Evolutionary conservation across 441 rosid genomes (phyloP), one percentile per base, ranked within the genome.

Genomic region (Macaranga tanarius): DNA sequence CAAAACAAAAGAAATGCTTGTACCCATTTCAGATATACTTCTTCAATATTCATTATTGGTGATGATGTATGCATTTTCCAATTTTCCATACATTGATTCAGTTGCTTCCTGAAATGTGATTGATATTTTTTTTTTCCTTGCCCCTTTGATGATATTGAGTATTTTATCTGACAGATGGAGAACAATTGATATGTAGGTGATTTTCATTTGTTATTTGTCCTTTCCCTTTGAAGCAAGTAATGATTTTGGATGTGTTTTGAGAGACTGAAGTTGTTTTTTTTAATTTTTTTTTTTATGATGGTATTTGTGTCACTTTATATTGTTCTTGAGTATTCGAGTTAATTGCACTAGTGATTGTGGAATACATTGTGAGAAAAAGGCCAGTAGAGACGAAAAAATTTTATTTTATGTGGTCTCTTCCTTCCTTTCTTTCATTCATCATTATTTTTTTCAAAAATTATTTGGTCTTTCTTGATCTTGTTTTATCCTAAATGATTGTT

Each of bases 61-160:
- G 79, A 74, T 71, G 73, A 50, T 67, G 78, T 79, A 64, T 76
- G 80, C 55, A 73, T 73, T 74, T 50, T 23, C 71, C 73, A 56
- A 26, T 65, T 76, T 80, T 62, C 75, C 72, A 38, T 73, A 65
- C 60, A 69, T 0, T n/a, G 20, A n/a, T 65, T 67, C 68, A 75
- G 73, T 72, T 76, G 62, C 47, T 71, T 80, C 62, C 71, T 68
- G 75, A 65, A 62, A 75, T 68, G 65, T 73, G 64, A 73, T 76
- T 65, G 63, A 71, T 31, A 78, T 57, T 67, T 76, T 62, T 69
- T 75, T 64, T 67, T 34, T 28, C 19, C 38, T 38, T 19, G n/a
- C 52, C 26, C 3, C n/a, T 71, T 48, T 19, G 10, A 8, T 22
- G 45, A 26, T 34, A 20, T 47, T 26, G 54, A 44, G 65, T 62